Percentiles rank a stretch among this genome's conserved stretches.
phyloP scores from a whole-genome alignment of 2,329 filamentous ascomycete species.

The Aspergillus unguis region DNA sequence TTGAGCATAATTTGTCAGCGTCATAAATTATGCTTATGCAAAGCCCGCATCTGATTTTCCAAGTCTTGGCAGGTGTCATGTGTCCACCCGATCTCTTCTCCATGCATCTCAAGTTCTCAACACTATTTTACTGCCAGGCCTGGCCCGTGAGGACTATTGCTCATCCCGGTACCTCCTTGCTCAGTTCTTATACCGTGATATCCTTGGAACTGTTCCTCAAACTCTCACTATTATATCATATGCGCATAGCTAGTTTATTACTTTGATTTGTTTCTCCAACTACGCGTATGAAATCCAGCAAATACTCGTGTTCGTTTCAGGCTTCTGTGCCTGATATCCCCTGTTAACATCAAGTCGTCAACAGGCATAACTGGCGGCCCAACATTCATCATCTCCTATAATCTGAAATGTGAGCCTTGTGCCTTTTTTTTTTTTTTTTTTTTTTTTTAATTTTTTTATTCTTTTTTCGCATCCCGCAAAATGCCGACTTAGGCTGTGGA shows the following conservation, averaged over 20 bases:
- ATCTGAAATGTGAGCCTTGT: slow-evolving; percentile 1
- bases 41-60: background rate
- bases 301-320: background rate
- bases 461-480: background rate
- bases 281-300: background rate
- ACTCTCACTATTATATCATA: background rate
- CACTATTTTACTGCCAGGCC: background rate
- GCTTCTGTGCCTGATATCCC: background rate
- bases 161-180: background rate
- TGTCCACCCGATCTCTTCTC: background rate
- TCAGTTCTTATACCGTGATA: background rate
- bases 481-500: slow-evolving; percentile 2
- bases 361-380: background rate
- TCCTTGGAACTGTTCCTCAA: background rate
- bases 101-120: background rate
- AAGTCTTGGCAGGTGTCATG: slow-evolving; percentile 4
- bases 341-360: background rate
- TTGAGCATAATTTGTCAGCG: slow-evolving; percentile 2
- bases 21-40: background rate
- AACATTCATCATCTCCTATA: background rate
- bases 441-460: background rate
- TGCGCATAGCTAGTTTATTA: background rate
- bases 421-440: background rate
- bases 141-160: background rate
- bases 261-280: background rate